These are phyloP conservation scores for Chaetomium fimeti DNA, from an alignment of 495 filamentous ascomycete species.

Conservation along the genomic window DNA sequence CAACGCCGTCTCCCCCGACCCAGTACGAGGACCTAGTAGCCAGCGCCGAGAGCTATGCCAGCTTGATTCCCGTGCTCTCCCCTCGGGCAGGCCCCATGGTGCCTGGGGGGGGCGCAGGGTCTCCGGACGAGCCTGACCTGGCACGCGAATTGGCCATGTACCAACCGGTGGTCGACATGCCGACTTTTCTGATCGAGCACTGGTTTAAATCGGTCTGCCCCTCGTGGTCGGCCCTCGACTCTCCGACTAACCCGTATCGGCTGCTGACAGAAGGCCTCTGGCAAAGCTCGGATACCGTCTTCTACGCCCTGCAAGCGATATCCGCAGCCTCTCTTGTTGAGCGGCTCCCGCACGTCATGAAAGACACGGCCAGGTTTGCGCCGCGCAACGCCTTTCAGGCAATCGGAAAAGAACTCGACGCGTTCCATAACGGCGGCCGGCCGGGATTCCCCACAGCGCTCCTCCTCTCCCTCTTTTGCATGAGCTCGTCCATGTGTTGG, in stretches of 20 bases:
- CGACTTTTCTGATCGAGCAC: conserved; percentile 38
- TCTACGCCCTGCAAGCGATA: conserved; percentile 35
- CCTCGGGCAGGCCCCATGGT: neutral
- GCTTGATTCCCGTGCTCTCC: neutral
- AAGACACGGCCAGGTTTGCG: conserved; percentile 32
- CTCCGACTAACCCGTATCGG: conserved; percentile 34
- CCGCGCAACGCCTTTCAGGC: conserved; percentile 31
- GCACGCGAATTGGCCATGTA: conserved; percentile 18
- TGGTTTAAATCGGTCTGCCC: conserved; percentile 41
- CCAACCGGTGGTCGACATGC: conserved; percentile 36
- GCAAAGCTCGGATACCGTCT: conserved; percentile 31
- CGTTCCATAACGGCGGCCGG: conserved; percentile 20
- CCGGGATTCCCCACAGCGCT: conserved; percentile 33
- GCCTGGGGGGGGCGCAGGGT: neutral
- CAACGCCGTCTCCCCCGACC: conserved; percentile 16
- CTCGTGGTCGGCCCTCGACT: conserved; percentile 39
- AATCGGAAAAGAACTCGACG: conserved; percentile 32
- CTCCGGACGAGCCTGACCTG: neutral
- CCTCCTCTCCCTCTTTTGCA: conserved; percentile 36
- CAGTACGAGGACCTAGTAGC: conserved; percentile 7
- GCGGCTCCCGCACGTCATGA: conserved; percentile 35
- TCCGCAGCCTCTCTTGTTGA: conserved; percentile 38
- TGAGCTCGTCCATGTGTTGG: conserved; percentile 42
- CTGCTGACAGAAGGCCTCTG: conserved; percentile 32
- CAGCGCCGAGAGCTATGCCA: neutral